phyloP scores from a whole-genome alignment of 2,329 filamentous ascomycete genomes.

The Rosellinia necatrix region DNA sequence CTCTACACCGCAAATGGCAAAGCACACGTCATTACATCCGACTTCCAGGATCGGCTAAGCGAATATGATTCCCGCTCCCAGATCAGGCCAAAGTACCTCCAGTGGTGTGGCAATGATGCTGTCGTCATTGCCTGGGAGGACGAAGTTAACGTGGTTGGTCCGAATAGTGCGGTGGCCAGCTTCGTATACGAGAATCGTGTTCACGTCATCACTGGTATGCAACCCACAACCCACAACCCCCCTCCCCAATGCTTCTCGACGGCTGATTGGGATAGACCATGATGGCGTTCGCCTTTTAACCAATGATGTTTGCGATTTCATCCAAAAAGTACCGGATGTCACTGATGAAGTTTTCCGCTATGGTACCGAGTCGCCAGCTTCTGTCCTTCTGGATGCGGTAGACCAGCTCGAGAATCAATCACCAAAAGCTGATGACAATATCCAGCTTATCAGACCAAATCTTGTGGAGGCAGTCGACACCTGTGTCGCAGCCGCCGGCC shows the following conservation, averaged over 20 bases:
- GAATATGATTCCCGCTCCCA: constrained; percentile 89
- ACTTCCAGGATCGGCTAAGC: constrained; percentile 90
- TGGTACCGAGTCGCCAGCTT: constrained; percentile 85
- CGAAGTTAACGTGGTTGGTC: constrained; percentile 91
- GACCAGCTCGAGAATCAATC: constrained; percentile 91
- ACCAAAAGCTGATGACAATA: constrained; percentile 96
- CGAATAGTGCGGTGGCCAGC: constrained; percentile 73
- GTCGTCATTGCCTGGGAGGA: constrained; percentile 96
- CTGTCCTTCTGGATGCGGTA: constrained; percentile 90
- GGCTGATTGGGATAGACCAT: constrained; percentile 52
- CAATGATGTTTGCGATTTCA: constrained; percentile 93
- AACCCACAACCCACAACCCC: background rate
- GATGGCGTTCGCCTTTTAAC: constrained; percentile 91
- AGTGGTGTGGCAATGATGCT: constrained; percentile 96
- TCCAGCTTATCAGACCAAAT: constrained; percentile 86
- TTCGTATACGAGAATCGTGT: constrained; percentile 92
- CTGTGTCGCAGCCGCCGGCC: constrained; percentile 89
- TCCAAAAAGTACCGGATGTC: constrained; percentile 89
- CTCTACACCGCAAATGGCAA: constrained; percentile 85
- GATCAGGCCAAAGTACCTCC: constrained; percentile 82
- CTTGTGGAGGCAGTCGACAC: constrained; percentile 92
- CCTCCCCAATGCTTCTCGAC: background rate
- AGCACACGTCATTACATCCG: constrained; percentile 90
- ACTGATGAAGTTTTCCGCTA: constrained; percentile 89
- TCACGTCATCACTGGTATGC: constrained; percentile 82